phyloP scores from a whole-genome alignment of 257 asterid genomes.

The Solanum bulbocastanum region DNA sequence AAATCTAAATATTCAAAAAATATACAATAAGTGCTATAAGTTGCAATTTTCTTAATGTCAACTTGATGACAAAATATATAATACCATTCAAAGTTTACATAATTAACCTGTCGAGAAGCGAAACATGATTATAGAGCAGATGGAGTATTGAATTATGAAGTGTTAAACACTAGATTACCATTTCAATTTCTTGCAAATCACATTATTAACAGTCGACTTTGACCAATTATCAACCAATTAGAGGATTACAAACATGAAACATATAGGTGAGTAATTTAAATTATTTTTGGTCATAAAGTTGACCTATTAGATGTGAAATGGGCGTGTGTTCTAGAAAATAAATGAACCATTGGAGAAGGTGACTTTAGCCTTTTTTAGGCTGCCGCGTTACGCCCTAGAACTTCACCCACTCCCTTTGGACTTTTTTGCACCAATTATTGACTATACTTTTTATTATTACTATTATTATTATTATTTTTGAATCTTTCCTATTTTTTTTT shows the following conservation, averaged over 20 bases:
- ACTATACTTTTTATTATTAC: neutral
- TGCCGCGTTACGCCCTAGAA: neutral
- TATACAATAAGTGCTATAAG: neutral
- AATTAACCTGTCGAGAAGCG: accelerated
- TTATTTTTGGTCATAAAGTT: neutral
- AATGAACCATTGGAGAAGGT: neutral
- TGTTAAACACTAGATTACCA: neutral
- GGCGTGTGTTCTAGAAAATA: neutral
- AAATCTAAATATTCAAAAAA: neutral
- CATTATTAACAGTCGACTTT: neutral
- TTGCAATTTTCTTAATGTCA: neutral
- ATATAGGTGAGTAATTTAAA: neutral
- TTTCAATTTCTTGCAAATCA: neutral
- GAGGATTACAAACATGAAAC: neutral
- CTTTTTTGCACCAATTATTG: neutral
- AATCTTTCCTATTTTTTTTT: neutral
- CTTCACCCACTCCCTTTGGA: neutral
- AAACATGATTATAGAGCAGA: accelerated
- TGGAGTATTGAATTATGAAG: neutral
- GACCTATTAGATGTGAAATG: neutral
- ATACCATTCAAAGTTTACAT: neutral
- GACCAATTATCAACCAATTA: neutral
- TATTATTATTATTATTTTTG: neutral
- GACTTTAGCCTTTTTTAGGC: neutral
- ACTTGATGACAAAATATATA: neutral